Evolutionary conservation across 495 filamentous ascomycete species (phyloP).

Genomic region (Daldinia vernicosa): DNA sequence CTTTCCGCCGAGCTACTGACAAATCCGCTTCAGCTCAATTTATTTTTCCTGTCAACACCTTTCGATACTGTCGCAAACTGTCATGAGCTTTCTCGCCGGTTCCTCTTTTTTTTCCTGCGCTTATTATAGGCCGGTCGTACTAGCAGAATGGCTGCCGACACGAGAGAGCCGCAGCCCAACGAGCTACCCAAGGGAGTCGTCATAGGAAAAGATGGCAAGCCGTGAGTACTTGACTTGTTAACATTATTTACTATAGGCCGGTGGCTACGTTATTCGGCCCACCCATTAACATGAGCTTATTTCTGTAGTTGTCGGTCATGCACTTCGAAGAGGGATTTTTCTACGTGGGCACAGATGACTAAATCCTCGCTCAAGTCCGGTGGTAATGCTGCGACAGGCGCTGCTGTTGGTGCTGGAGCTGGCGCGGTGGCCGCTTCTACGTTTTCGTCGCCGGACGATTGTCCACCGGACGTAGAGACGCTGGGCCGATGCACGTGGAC

Average conservation of each 20-base stretch:
- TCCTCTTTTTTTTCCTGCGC: slow-evolving; percentile 13
- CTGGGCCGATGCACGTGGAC: slow-evolving; percentile 93
- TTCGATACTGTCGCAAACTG: slow-evolving; percentile 34
- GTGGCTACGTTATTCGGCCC: not conserved
- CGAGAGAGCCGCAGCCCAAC: slow-evolving; percentile 47
- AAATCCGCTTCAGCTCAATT: slow-evolving; percentile 34
- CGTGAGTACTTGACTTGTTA: slow-evolving; percentile 65
- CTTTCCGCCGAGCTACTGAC: slow-evolving; percentile 40
- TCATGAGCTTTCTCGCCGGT: slow-evolving; percentile 27
- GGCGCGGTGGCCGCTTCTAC: slow-evolving; percentile 45
- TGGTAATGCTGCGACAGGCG: slow-evolving; percentile 40
- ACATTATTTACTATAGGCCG: not conserved
- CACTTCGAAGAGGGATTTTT: slow-evolving; percentile 77
- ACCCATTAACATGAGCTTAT: slow-evolving; percentile 30
- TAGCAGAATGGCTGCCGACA: slow-evolving; percentile 47
- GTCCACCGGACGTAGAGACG: slow-evolving; percentile 82
- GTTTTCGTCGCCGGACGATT: slow-evolving; percentile 54
- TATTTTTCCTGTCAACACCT: slow-evolving; percentile 28
- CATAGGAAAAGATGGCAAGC: slow-evolving; percentile 92
- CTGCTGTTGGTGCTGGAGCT: slow-evolving; percentile 43
- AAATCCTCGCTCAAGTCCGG: slow-evolving; percentile 67
- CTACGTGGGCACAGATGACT: slow-evolving; percentile 64
- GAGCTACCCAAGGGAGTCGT: slow-evolving; percentile 80
- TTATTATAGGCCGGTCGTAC: slow-evolving; percentile 10
- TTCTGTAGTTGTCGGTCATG: slow-evolving; percentile 83